These are phyloP conservation scores for Umbelopsis sp. DNA, from an alignment of 371 early-diverging fungal genomes.

Conservation along the genomic window DNA sequence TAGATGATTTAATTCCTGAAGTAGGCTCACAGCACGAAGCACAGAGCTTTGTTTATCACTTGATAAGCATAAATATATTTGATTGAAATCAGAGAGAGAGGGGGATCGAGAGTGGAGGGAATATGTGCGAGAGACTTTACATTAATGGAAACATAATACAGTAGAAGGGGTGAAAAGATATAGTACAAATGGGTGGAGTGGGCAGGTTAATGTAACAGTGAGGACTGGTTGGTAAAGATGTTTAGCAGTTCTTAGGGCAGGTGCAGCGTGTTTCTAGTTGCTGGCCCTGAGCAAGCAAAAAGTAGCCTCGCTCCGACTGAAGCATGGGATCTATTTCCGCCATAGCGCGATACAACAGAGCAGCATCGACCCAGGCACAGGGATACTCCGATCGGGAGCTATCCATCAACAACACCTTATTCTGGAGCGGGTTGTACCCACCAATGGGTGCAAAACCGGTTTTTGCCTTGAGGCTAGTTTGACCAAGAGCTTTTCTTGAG, in stretches of 20 bases:
- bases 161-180: background rate
- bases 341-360: constrained; percentile 72
- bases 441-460: constrained; percentile 71
- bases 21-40: too few relatives aligned
- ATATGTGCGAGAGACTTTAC: background rate
- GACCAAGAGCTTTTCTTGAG: constrained; percentile 71
- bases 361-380: constrained; percentile 73
- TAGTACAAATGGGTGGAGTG: background rate
- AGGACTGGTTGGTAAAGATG: background rate
- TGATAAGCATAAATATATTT: too few relatives aligned
- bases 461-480: constrained; percentile 43
- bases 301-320: constrained; percentile 80
- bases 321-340: constrained; percentile 71
- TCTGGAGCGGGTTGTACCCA: constrained; percentile 62
- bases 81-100: too few relatives aligned
- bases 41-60: too few relatives aligned
- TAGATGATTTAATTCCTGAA: too few relatives aligned
- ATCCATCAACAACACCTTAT: constrained; percentile 81
- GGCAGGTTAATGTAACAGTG: background rate
- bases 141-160: background rate
- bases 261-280: constrained; percentile 13
- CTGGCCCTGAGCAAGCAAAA: constrained; percentile 54
- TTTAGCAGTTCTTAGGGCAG: background rate
- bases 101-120: background rate
- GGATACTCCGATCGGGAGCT: constrained; percentile 79